Percentiles rank a stretch among this genome's conserved stretches.
These are phyloP conservation scores for Raffaelea deltoideospora DNA, from an alignment of 2,329 filamentous ascomycete species.

Conservation along the genomic window DNA sequence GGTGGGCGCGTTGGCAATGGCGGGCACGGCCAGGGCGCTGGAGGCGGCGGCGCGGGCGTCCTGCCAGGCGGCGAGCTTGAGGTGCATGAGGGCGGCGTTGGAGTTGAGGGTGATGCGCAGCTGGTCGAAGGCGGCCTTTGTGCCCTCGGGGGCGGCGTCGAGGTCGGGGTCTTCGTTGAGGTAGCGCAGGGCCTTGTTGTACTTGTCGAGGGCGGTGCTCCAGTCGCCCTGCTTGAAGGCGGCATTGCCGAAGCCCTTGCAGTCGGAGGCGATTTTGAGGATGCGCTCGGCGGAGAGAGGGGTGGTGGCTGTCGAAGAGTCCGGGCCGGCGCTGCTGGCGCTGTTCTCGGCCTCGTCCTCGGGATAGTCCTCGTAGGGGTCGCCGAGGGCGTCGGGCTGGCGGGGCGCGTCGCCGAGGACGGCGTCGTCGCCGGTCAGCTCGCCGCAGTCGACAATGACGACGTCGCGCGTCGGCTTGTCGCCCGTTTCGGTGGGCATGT, in stretches of 20 bases:
- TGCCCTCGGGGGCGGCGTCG: slow-evolving; percentile 55
- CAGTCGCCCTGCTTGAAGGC: slow-evolving; percentile 74
- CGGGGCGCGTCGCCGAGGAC: slow-evolving; percentile 47
- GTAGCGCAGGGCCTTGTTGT: slow-evolving; percentile 84
- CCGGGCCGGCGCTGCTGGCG: slow-evolving; percentile 41
- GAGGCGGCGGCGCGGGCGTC: slow-evolving; percentile 57
- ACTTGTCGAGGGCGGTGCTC: slow-evolving; percentile 66
- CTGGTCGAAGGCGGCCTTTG: slow-evolving; percentile 50
- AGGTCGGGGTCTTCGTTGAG: slow-evolving; percentile 69
- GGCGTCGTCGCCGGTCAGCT: slow-evolving; percentile 60
- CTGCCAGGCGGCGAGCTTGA: slow-evolving; percentile 60
- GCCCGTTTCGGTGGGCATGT: slow-evolving; percentile 53
- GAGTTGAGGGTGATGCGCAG: slow-evolving; percentile 77
- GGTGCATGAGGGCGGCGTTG: slow-evolving; percentile 73
- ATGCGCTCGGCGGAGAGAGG: slow-evolving; percentile 52
- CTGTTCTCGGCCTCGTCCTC: slow-evolving; percentile 51
- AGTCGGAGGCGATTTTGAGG: slow-evolving; percentile 63
- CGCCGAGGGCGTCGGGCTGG: slow-evolving; percentile 64
- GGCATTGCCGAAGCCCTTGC: slow-evolving; percentile 86
- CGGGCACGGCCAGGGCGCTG: slow-evolving; percentile 54
- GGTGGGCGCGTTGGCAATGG: slow-evolving; percentile 50
- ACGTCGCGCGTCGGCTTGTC: slow-evolving; percentile 69
- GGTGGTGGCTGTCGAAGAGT: slow-evolving; percentile 17
- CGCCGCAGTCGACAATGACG: slow-evolving; percentile 68
- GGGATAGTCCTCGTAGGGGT: slow-evolving; percentile 90